Evolutionary conservation across 148 eudicot species (phyloP).

Genomic region (Rhododendron kiyosumense): DNA sequence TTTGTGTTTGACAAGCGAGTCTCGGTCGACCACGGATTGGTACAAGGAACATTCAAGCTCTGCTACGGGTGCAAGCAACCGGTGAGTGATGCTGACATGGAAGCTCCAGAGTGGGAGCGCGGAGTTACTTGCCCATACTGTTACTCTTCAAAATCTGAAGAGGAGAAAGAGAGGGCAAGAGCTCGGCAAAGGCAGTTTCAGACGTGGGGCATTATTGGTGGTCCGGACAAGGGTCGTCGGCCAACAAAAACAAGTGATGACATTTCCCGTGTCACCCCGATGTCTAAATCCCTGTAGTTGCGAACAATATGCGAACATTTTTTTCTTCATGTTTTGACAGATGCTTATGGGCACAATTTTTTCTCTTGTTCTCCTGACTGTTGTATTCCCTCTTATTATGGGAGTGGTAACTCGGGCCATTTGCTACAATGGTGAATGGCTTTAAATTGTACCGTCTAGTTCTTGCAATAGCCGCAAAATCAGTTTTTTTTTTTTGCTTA

Average conservation of each 20-base stretch:
- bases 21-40: conserved; percentile 89
- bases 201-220: conserved; percentile 90
- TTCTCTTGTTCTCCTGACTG: background rate
- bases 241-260: conserved; percentile 27
- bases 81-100: conserved; percentile 96
- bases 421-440: background rate
- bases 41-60: conserved; percentile 77
- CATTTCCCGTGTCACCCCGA: conserved; percentile 12
- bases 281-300: conserved; percentile 39
- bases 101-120: conserved; percentile 70
- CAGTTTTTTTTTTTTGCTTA: no score
- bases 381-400: background rate
- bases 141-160: conserved; percentile 73
- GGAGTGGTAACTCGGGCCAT: no score
- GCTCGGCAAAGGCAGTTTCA: conserved; percentile 91
- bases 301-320: background rate
- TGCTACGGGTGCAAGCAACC: conserved; percentile 99
- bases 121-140: conserved; percentile 86
- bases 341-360: background rate
- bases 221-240: conserved; percentile 86
- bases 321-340: background rate
- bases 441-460: background rate
- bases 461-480: no score
- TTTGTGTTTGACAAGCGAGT: conserved; percentile 97
- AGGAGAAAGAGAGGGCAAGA: conserved; percentile 90